Conservation (phyloP, 768 basidiomycete species). For the Sarcodon sp. region DNA sequence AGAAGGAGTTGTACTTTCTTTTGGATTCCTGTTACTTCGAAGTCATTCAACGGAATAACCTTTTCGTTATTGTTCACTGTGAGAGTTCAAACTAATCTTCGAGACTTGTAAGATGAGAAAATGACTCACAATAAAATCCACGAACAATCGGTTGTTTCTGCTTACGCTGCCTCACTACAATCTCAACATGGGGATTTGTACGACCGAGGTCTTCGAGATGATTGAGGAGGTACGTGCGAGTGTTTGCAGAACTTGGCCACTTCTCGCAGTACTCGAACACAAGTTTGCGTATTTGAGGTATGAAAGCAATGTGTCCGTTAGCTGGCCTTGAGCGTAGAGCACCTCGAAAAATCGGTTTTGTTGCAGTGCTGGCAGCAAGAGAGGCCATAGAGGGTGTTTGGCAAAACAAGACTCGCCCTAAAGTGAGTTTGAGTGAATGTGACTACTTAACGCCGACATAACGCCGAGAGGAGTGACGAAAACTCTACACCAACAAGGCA, state of each 20-base stretch:
- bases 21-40: conserved; percentile 62
- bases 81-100: conserved; percentile 4
- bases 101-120: conserved; percentile 2
- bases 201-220: conserved; percentile 53
- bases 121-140: conserved; percentile 64
- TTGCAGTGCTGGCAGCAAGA: conserved; percentile 9
- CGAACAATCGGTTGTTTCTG: conserved; percentile 70
- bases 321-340: conserved; percentile 44
- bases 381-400: conserved; percentile 19
- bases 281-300: conserved; percentile 73
- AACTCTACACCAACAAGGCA: background rate
- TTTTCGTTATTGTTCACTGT: conserved; percentile 82
- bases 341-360: conserved; percentile 29
- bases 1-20: conserved; percentile 75
- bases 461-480: background rate
- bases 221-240: conserved; percentile 56
- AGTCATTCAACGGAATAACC: conserved; percentile 67
- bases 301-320: conserved; percentile 64
- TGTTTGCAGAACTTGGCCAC: conserved; percentile 62
- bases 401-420: too few species aligned
- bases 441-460: background rate
- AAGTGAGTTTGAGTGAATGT: conserved; percentile 16
- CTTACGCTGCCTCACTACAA: conserved; percentile 68
- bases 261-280: conserved; percentile 84
- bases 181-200: conserved; percentile 71